Evolutionary conservation across 2,329 filamentous ascomycete species (phyloP).

Genomic region (Pseudogymnoascus sp.): DNA sequence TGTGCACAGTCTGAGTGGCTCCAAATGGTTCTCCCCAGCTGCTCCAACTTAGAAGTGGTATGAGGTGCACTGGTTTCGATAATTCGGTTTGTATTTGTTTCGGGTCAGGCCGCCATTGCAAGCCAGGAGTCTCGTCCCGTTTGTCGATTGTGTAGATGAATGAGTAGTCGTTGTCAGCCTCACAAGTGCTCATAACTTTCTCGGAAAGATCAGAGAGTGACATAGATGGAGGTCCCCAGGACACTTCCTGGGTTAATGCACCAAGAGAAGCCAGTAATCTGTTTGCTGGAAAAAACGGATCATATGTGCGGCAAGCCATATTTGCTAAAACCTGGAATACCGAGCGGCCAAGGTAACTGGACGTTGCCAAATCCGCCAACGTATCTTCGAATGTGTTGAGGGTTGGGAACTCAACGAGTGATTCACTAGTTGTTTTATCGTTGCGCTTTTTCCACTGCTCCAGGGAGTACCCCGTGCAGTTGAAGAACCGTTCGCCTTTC

Average conservation of each 20-base stretch:
- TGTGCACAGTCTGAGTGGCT: neutral
- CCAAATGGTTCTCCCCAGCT: conserved; percentile 5
- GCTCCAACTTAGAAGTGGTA: neutral
- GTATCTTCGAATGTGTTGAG: conserved; percentile 7
- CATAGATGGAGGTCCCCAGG: conserved; percentile 14
- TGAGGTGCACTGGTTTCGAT: neutral
- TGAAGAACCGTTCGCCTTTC: neutral
- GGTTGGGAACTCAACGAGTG: neutral
- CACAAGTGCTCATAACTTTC: conserved; percentile 15
- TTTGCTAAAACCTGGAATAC: conserved; percentile 14
- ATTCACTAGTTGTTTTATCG: neutral
- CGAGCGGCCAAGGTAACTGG: conserved; percentile 13
- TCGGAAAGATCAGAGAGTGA: conserved; percentile 7
- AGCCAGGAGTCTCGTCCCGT: conserved; percentile 5
- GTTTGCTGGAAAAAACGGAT: conserved; percentile 13
- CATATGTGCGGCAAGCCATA: conserved; percentile 13
- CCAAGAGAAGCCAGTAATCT: conserved; percentile 15
- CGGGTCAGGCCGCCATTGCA: conserved; percentile 4
- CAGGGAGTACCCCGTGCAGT: neutral
- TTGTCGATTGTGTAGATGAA: conserved; percentile 13
- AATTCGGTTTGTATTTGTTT: neutral
- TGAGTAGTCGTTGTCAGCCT: conserved; percentile 13
- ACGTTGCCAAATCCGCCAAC: conserved; percentile 11
- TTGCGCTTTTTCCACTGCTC: neutral
- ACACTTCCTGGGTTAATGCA: conserved; percentile 15